Evolutionary conservation across 306 rosid species (phyloP), one percentile per base, ranked within the genome.

Genomic region (Dryas drummondii): DNA sequence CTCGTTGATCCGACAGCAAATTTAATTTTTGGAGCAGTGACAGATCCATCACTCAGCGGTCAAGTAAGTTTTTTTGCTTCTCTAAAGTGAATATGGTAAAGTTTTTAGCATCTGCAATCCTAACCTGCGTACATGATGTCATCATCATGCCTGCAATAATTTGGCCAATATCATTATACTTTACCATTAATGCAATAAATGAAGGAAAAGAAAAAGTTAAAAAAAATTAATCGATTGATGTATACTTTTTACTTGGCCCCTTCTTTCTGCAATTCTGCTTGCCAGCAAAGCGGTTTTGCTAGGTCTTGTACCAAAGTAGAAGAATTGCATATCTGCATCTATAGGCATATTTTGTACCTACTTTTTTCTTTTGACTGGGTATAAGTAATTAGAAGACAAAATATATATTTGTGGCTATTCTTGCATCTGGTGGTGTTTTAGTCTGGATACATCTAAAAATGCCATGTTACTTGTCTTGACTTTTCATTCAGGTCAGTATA

Each of bases 1-100:
- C 99, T 94, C 68, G 99, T 94, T 74, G 99, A 94, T 62, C 99
- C 99, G 26, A 90, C 97, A 73, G 99, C 97, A 74, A 92, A 94
- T 82, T 84, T 92, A 64, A 94, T 94, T 72, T 94, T 94, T 77
- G 99, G 99, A 85, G 99, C 99, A 68, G 99, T 94, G 75, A 92
- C 93, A 81, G 99, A 94, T 89, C 97, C 99, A 74, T 88, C 97
- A 0, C 91, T 94, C 72, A 90, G 91, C 71, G 99, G 99, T 80
- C 99, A 94, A 87, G 99, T 94, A 85, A 88, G 97, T 87, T 56
- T 56, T 68, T 40, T 37, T 45, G 69, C 75, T 61, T 79, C 74
- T 55, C 15, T 53, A 50, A 15, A 59, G 1, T 15, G 22, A 51
- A 51, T 66, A 6, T 14, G 37, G 66, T 26, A 75, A 58, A 59